Conservation (phyloP, 2,329 filamentous ascomycete genomes). For the Herpotrichia juniperi region DNA sequence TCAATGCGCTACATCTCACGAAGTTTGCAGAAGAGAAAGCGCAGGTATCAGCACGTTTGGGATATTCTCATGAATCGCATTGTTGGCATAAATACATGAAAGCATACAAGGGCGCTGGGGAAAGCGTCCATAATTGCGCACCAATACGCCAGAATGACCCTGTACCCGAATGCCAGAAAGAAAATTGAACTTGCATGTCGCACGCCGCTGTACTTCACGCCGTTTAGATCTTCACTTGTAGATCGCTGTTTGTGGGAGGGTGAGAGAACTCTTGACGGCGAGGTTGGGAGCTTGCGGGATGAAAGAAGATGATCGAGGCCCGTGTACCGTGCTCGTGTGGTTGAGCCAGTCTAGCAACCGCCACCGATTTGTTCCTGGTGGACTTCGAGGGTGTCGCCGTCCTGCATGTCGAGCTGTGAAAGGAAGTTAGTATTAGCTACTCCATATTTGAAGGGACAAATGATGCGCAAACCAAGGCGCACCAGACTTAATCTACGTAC, state of each 20-base stretch:
- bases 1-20: too few relatives aligned
- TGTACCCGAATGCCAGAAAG: constrained; percentile 28
- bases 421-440: constrained; percentile 17
- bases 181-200: background rate
- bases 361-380: constrained; percentile 98
- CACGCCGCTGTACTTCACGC: too few relatives aligned
- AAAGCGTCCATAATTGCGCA: constrained; percentile 24
- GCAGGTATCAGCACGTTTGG: background rate
- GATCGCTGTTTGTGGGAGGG: background rate
- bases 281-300: background rate
- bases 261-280: background rate
- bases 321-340: background rate
- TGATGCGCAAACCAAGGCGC: background rate
- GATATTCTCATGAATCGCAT: background rate
- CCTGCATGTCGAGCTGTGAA: constrained; percentile 87
- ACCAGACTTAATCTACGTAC: constrained; percentile 61
- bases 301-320: background rate
- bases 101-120: constrained; percentile 18
- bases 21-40: too few relatives aligned
- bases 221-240: background rate
- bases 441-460: background rate
- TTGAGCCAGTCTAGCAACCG: constrained; percentile 36
- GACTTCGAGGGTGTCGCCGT: constrained; percentile 95
- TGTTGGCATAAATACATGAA: constrained; percentile 2
- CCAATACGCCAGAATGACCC: background rate